Base-by-base conservation (phyloP, 352 stramenopile genomes). In the Globisporangium spiculum region DNA sequence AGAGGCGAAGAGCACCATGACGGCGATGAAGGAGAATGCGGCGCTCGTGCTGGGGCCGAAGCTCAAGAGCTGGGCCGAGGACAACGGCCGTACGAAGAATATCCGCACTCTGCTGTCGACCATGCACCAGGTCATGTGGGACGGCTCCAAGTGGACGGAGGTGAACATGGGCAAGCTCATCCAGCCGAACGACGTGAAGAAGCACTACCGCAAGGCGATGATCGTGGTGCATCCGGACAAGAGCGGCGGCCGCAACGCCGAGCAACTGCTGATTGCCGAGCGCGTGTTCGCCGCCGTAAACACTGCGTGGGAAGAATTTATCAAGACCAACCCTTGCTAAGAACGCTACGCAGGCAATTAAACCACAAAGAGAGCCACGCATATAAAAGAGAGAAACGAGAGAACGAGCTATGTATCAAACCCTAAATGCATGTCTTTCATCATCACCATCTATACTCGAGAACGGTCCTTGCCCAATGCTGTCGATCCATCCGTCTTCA, bases 151-250 rank as follows among this genome's bases (percentile, higher is more conserved):
- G 61, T 98, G 92, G 92, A 76, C 74, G 18, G 88, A 95, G 64
- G 84, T 96, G 20, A 93, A 93, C 75, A 95, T 98, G 88, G 91
- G 85, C 69, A 96, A 97, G 73, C 84, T 98, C n/a, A 82, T 98
- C 27, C 77, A 90, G 71, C 90, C 89, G n/a, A 78, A 84, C 53
- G 88, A 96, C 65, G 86, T 97, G n/a, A 97, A 97, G 76, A 91
- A 94, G 72, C 70, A 92, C 68, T 98, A 97, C 74, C 88, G 90
- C 56, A 94, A 94, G 71, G 89, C 92, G 38, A 97, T 98, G 90
- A 92, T 98, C 63, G 86, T 98, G 34, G 92, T 98, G 54, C 92
- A 98, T 66, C 89, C 91, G 10, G 92, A 98, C 79, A 98, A 97
- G 74, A 85, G 85, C 60, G 83, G 83, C 34, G 89, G 91, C 18